Evolutionary conservation across 2,329 filamentous ascomycete genomes (phyloP), one percentile per base, ranked within the genome.

Genomic region (Gliomastix tumulicola): DNA sequence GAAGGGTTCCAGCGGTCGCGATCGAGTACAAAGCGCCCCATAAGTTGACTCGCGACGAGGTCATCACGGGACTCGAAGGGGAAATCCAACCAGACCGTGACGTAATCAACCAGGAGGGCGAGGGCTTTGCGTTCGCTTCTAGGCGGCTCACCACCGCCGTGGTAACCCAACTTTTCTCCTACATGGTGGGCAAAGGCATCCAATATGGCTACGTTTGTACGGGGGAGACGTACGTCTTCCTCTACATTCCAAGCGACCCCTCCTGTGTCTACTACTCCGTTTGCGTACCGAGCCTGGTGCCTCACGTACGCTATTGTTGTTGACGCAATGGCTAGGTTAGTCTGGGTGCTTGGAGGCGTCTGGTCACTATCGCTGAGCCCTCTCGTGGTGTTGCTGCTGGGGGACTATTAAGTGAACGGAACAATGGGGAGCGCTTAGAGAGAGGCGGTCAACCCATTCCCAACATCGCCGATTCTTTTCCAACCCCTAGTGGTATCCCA

Each of bases 1-100:
- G 16, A 35, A 47, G 45, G 19, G 36, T 51, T 6, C 55, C 57
- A 2, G 31, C 34, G 2, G 23, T 54, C 18, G 54, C 54, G 6
- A 62, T 62, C 41, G 50, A 64, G 38, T 62, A 65, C 41, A 62
- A 63, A 41, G 39, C 59, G 21, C 60, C 58, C 17, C 50, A 63
- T 38, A 60, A 64, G 44, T 42, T 65, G 21, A 56, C 40, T 10
- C 28, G 37, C 9, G 48, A 57, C 20, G 51, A 61, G 39, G 38
- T 65, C 7, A 37, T 51, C 5, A 49, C 48, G 4, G 56, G 61
- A n/a, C 47, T 65, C 10, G 40, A 18, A 15, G 52, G 47, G 4
- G 54, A 59, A 37, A 62, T 65, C 35, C 39, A 50, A 21, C 56
- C 50, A 4, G 50, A 58, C 21, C 44, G 44, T 6, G 48, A 56